Evolutionary conservation across 805 yeast genomes (phyloP).

Genomic region (Metschnikowia lunata): DNA sequence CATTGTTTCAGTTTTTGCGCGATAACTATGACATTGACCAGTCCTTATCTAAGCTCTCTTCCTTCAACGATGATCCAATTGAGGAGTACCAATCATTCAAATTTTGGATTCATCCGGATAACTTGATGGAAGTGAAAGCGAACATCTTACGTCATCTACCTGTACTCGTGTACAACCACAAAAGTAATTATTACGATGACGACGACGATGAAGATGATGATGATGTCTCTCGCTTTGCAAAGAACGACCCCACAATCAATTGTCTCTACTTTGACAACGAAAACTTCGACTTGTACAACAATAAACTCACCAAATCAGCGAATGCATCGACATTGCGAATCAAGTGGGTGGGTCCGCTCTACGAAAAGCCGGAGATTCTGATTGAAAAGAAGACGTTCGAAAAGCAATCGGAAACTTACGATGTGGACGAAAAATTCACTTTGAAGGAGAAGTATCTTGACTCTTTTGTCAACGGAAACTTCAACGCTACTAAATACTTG

Average conservation of each 20-base stretch:
- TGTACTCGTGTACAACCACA: constrained; percentile 63
- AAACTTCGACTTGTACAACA: constrained; percentile 79
- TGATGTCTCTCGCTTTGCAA: constrained; percentile 14
- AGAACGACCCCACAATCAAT: constrained; percentile 65
- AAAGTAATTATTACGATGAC: constrained; percentile 46
- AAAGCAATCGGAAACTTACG: constrained; percentile 47
- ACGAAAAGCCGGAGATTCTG: constrained; percentile 70
- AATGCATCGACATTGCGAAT: constrained; percentile 75
- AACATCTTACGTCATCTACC: constrained; percentile 90
- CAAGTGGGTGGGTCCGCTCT: constrained; percentile 85
- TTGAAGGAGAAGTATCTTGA: constrained; percentile 81
- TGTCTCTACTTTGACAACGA: constrained; percentile 84
- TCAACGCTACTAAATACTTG: constrained; percentile 44
- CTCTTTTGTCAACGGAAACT: constrained; percentile 59
- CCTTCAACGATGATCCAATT: constrained; percentile 35
- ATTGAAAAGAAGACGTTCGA: constrained; percentile 78
- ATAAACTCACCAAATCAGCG: constrained; percentile 67
- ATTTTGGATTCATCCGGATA: constrained; percentile 97
- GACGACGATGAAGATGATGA: constrained; percentile 37
- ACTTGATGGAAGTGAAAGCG: constrained; percentile 90
- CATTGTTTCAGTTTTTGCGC: constrained; percentile 75
- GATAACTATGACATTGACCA: constrained; percentile 58
- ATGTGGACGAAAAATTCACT: constrained; percentile 57
- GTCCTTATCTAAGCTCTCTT: constrained; percentile 46
- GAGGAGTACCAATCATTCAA: constrained; percentile 60